Percentiles rank a stretch among this genome's conserved stretches.
Evolutionary conservation across 2,329 filamentous ascomycete genomes (phyloP).

Genomic region (Hymenoscyphus infarciens): DNA sequence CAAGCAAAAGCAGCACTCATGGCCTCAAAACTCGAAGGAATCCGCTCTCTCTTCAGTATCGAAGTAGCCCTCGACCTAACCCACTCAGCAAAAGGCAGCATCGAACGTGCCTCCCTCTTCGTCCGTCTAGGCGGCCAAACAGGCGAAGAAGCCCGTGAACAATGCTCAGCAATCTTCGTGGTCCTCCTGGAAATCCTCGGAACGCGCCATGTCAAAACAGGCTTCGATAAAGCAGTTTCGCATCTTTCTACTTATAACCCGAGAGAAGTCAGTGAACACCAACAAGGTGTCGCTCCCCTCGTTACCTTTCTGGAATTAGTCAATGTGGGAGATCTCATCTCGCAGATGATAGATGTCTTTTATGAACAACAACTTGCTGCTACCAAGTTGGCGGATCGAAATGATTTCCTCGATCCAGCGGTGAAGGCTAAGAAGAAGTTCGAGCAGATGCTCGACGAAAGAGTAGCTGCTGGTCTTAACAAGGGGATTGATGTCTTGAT

Average conservation of each 20-base stretch:
- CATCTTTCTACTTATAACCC: slow-evolving; percentile 92
- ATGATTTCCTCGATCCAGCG: slow-evolving; percentile 90
- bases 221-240: slow-evolving; percentile 87
- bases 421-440: slow-evolving; percentile 97
- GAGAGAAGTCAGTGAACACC: slow-evolving; percentile 70
- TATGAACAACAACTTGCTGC: slow-evolving; percentile 91
- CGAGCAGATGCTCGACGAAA: slow-evolving; percentile 97
- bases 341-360: slow-evolving; percentile 98
- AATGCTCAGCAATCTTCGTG: slow-evolving; percentile 88
- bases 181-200: slow-evolving; percentile 79
- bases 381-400: slow-evolving; percentile 79
- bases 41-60: slow-evolving; percentile 92
- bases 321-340: slow-evolving; percentile 95
- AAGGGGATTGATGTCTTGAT: slow-evolving; percentile 98
- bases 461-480: slow-evolving; percentile 90
- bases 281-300: slow-evolving; percentile 75
- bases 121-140: slow-evolving; percentile 74
- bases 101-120: slow-evolving; percentile 83
- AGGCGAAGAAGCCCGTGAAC: slow-evolving; percentile 78
- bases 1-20: slow-evolving; percentile 97
- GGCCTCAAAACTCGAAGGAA: slow-evolving; percentile 90
- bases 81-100: slow-evolving; percentile 79
- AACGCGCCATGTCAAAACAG: slow-evolving; percentile 81
- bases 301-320: slow-evolving; percentile 96
- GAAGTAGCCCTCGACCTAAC: slow-evolving; percentile 89